These are phyloP conservation scores for Asterionellopsis glacialis DNA, from an alignment of 108 stramenopile genomes.

Conservation along the genomic window DNA sequence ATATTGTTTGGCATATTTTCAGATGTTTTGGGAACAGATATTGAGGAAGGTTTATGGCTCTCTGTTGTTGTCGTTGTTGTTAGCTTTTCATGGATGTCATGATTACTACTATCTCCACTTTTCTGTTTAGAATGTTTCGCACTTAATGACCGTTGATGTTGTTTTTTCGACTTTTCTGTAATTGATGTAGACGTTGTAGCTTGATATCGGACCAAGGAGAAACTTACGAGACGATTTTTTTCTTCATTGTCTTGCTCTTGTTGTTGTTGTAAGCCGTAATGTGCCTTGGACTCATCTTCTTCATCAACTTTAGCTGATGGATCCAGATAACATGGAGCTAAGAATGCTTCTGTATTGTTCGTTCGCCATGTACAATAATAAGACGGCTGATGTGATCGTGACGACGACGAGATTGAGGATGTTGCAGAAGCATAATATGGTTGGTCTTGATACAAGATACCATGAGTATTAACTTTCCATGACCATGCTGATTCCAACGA, in stretches of 20 bases:
- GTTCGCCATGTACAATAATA: constrained; percentile 23
- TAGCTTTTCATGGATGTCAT: not conserved
- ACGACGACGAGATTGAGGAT: constrained; percentile 8
- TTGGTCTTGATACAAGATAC: constrained; percentile 37
- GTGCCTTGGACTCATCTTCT: not conserved
- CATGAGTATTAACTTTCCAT: constrained; percentile 59
- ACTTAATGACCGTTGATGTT: constrained; percentile 3
- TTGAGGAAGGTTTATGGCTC: not conserved
- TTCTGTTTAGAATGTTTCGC: no score
- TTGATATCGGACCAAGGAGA: constrained; percentile 38
- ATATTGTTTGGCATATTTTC: not conserved
- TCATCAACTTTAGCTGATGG: not conserved
- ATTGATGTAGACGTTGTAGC: constrained; percentile 8
- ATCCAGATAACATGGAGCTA: constrained; percentile 14
- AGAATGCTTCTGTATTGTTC: constrained; percentile 6
- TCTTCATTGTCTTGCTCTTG: not conserved
- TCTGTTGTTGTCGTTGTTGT: not conserved
- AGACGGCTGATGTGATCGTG: constrained; percentile 11
- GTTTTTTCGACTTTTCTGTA: constrained; percentile 1
- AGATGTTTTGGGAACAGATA: no score
- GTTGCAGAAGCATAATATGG: not conserved
- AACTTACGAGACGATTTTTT: constrained; percentile 14
- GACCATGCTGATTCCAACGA: constrained; percentile 47
- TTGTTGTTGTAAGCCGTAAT: not conserved
- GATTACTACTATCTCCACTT: not conserved